These are phyloP conservation scores for Myxozyma geophila DNA, from an alignment of 805 yeast species.

Conservation along the genomic window DNA sequence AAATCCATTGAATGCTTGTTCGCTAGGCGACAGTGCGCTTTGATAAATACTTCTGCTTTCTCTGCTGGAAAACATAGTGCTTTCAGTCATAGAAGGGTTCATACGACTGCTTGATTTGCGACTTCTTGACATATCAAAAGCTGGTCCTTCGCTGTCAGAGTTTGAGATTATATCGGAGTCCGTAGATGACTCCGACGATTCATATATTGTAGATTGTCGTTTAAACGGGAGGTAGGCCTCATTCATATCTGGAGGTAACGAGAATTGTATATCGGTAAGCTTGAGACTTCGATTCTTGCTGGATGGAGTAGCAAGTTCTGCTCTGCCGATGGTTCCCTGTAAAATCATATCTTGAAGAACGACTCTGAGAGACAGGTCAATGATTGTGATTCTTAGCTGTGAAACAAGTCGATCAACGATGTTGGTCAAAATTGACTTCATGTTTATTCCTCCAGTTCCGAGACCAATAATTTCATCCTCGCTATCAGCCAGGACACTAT, in stretches of 20 bases:
- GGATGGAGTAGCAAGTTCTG: slow-evolving; percentile 5
- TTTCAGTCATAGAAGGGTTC: slow-evolving; percentile 43
- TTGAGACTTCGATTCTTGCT: slow-evolving; percentile 30
- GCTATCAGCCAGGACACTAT: slow-evolving; percentile 21
- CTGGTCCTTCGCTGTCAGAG: slow-evolving; percentile 43
- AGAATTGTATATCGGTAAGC: slow-evolving; percentile 35
- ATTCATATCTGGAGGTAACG: slow-evolving; percentile 16
- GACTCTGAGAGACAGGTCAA: slow-evolving; percentile 25
- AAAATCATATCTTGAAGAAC: slow-evolving; percentile 16
- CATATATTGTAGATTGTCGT: slow-evolving; percentile 6
- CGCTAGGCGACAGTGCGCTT: slow-evolving; percentile 70
- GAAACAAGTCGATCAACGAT: slow-evolving; percentile 49
- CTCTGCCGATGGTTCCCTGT: slow-evolving; percentile 23
- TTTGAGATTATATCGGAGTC: slow-evolving; percentile 42
- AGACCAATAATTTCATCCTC: slow-evolving; percentile 39
- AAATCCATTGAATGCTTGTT: slow-evolving; percentile 1
- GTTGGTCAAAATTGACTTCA: slow-evolving; percentile 38
- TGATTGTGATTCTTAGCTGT: slow-evolving; percentile 41
- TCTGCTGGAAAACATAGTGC: slow-evolving; percentile 68
- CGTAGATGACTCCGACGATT: slow-evolving; percentile 23
- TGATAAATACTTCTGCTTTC: slow-evolving; percentile 75
- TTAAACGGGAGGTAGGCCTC: slow-evolving; percentile 12
- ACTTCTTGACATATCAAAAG: slow-evolving; percentile 14
- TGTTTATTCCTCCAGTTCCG: slow-evolving; percentile 43
- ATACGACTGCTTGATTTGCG: not conserved